Evolutionary conservation across 208 protist genomes (phyloP).

Genomic region (Acanthamoeba lenticulata): DNA sequence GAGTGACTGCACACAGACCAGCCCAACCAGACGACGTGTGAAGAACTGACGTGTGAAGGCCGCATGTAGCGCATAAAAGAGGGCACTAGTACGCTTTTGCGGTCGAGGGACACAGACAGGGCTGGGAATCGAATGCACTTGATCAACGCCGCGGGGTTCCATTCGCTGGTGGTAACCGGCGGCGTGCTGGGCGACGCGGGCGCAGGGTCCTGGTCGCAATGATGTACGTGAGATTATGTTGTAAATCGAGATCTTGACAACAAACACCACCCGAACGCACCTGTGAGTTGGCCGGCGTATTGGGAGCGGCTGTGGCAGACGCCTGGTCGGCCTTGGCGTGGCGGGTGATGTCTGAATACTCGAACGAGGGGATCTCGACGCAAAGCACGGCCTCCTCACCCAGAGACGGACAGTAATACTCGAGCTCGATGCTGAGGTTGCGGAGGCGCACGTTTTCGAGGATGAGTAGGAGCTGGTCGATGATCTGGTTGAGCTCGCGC

Average conservation of each 20-base stretch:
- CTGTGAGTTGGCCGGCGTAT: not conserved
- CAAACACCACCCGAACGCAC: not conserved
- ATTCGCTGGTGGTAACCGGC: not conserved
- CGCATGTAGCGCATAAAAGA: not conserved
- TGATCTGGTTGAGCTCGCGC: conserved; percentile 38
- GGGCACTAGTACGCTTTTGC: not conserved
- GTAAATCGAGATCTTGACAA: not conserved
- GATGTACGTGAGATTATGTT: not conserved
- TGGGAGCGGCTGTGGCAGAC: not conserved
- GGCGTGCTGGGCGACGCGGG: conserved; percentile 17
- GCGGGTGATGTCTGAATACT: conserved; percentile 62
- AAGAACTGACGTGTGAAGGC: not conserved
- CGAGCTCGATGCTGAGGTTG: conserved; percentile 52
- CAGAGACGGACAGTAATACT: conserved; percentile 49
- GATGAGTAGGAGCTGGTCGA: conserved; percentile 65
- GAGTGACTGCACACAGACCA: not conserved
- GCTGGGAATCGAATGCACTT: conserved; percentile 41
- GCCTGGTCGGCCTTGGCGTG: not conserved
- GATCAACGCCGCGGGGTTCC: conserved; percentile 65
- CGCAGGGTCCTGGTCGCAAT: not conserved
- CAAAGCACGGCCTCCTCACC: not conserved
- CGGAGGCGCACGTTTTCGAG: conserved; percentile 63
- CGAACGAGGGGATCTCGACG: conserved; percentile 55
- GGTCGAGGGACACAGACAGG: not conserved
- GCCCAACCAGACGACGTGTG: not conserved